Conservation (phyloP, 176 grass and related monocot species). For the Hordeum vulgare region MorexV3_pseudomolecules_assembly NC_058524.1:114377764-114378263, state of each 20-base stretch:
- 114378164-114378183: no score
- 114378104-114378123: no score
- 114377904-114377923: background rate
- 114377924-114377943: background rate
- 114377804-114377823: background rate
- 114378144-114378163: no score
- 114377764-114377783: background rate
- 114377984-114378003: background rate
- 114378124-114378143: no score
- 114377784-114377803: background rate
- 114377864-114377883: background rate
- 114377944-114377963: background rate
- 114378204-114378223: no score
- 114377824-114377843: conserved; percentile 46
- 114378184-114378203: no score
- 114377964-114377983: background rate
- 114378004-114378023: background rate
- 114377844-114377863: conserved; percentile 38
- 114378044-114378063: no score
- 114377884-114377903: background rate
- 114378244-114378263: no score
- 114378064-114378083: no score
- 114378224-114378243: no score
- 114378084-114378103: no score
- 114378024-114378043: no score